phyloP scores from a whole-genome alignment of 2,329 filamentous ascomycete genomes.

The Zasmidium citrigriseum region DNA sequence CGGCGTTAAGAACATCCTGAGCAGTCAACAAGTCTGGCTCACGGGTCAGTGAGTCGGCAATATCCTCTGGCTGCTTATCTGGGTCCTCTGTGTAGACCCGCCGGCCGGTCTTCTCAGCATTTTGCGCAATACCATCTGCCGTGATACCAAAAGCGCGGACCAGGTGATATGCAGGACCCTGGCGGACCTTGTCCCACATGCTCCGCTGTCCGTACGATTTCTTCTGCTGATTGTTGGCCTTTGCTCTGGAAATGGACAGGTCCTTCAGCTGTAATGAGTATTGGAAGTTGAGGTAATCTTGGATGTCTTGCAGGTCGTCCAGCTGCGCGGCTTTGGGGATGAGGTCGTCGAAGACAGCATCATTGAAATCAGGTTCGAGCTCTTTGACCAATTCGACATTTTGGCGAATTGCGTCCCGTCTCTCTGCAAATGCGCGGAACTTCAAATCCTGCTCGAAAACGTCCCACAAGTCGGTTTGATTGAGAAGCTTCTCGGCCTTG shows the following conservation, averaged over 20 bases:
- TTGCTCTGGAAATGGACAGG: slow-evolving; percentile 63
- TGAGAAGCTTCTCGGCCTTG: slow-evolving; percentile 81
- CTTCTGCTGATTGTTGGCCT: slow-evolving; percentile 68
- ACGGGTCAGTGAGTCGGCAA: slow-evolving; percentile 76
- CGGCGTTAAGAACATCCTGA: slow-evolving; percentile 73
- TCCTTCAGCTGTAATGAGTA: slow-evolving; percentile 85
- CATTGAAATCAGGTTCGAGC: slow-evolving; percentile 60
- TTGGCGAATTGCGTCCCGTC: slow-evolving; percentile 80
- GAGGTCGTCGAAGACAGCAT: slow-evolving; percentile 78
- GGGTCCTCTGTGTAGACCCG: slow-evolving; percentile 85
- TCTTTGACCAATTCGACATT: slow-evolving; percentile 73
- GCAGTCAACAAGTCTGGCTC: slow-evolving; percentile 74
- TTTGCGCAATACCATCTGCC: slow-evolving; percentile 84
- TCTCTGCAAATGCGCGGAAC: slow-evolving; percentile 89
- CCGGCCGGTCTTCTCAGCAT: slow-evolving; percentile 75
- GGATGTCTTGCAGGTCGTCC: slow-evolving; percentile 93
- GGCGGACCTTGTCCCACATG: slow-evolving; percentile 80
- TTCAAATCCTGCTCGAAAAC: slow-evolving; percentile 94
- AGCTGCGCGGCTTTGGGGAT: slow-evolving; percentile 78
- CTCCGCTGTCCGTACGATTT: slow-evolving; percentile 81
- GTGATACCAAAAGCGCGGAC: slow-evolving; percentile 89
- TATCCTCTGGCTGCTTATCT: slow-evolving; percentile 74
- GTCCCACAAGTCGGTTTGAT: slow-evolving; percentile 91
- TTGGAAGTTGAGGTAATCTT: slow-evolving; percentile 95
- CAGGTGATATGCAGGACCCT: slow-evolving; percentile 75